Conservation (phyloP, 148 eudicot genomes). For the Linanthus parryae region DNA sequence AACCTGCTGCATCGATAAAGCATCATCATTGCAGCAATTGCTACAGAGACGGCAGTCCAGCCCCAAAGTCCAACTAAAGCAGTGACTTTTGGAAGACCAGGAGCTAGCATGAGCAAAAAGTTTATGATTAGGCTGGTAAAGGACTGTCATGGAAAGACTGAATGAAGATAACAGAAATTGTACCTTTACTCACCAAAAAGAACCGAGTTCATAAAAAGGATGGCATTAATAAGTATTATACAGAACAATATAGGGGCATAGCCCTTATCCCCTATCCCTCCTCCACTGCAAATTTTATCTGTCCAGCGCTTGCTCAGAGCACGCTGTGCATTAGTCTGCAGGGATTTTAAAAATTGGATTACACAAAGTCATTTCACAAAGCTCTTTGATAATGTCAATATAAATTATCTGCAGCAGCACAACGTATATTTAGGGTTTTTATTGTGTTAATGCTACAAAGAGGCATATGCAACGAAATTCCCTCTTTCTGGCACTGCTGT, state of each 20-base stretch:
- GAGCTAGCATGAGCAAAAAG: slow-evolving; percentile 34
- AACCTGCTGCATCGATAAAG: slow-evolving; percentile 78
- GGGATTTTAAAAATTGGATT: too few species aligned
- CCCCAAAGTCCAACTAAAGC: slow-evolving; percentile 87
- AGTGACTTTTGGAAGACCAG: slow-evolving; percentile 65
- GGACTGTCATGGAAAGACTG: not conserved
- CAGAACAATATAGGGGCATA: slow-evolving; percentile 67
- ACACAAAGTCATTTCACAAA: slow-evolving; percentile 7
- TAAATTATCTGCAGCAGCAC: not conserved
- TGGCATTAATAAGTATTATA: slow-evolving; percentile 30
- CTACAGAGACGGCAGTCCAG: slow-evolving; percentile 67
- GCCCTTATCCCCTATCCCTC: slow-evolving; percentile 42
- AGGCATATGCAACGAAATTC: too few species aligned
- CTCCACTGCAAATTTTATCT: slow-evolving; percentile 31
- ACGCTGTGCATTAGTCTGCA: slow-evolving; percentile 71
- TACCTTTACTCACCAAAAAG: slow-evolving; percentile 56
- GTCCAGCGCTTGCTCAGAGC: slow-evolving; percentile 42
- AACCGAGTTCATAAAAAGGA: slow-evolving; percentile 77
- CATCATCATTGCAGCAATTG: slow-evolving; percentile 59
- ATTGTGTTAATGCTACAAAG: too few species aligned
- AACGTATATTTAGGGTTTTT: too few species aligned
- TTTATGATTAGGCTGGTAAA: too few species aligned
- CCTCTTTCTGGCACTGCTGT: too few species aligned
- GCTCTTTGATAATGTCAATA: not conserved
- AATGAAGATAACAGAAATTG: slow-evolving; percentile 2